A percentile compares a stretch with the other conserved stretches of the same genome.
phyloP scores from a whole-genome alignment of 129 eudicot species.

The Cynara cardunculus region DNA sequence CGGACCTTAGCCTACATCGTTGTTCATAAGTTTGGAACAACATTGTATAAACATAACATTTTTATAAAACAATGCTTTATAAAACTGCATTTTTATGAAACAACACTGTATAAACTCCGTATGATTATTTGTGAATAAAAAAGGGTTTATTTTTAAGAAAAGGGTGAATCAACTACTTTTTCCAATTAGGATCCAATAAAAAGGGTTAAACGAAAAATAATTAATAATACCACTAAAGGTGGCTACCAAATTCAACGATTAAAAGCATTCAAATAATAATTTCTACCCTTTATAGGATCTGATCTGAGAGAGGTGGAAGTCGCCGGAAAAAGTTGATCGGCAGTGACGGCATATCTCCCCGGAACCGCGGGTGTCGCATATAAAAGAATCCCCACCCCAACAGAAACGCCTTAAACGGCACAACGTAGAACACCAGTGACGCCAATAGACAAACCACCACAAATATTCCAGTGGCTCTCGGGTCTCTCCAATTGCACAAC shows the following conservation, averaged over 20 bases:
- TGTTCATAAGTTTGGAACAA: too few relatives aligned
- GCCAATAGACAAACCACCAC: slow-evolving; percentile 72
- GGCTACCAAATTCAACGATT: slow-evolving; percentile 29
- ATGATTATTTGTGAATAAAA: too few relatives aligned
- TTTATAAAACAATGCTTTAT: too few relatives aligned
- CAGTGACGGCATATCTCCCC: slow-evolving; percentile 75
- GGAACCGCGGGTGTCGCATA: slow-evolving; percentile 89
- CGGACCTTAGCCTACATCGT: too few relatives aligned
- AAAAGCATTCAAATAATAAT: neutral
- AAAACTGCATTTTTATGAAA: too few relatives aligned
- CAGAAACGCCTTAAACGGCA: slow-evolving; percentile 75
- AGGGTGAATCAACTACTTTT: neutral
- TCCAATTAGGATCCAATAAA: slow-evolving; percentile 14
- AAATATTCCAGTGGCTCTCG: slow-evolving; percentile 86
- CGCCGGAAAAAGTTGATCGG: slow-evolving; percentile 87
- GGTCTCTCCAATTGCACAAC: slow-evolving; percentile 89
- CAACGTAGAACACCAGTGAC: slow-evolving; percentile 63
- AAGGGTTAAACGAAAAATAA: slow-evolving; percentile 1
- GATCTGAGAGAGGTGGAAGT: slow-evolving; percentile 90
- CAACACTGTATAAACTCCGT: neutral
- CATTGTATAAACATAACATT: too few relatives aligned
- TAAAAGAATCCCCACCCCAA: slow-evolving; percentile 69
- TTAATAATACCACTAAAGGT: slow-evolving; percentile 20
- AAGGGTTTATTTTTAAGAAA: too few relatives aligned
- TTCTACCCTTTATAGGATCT: slow-evolving; percentile 43